A percentile compares a stretch with the other conserved stretches of the same genome.
phyloP scores from a whole-genome alignment of 139 green algal genomes.

The Tetraselmis striata region DNA sequence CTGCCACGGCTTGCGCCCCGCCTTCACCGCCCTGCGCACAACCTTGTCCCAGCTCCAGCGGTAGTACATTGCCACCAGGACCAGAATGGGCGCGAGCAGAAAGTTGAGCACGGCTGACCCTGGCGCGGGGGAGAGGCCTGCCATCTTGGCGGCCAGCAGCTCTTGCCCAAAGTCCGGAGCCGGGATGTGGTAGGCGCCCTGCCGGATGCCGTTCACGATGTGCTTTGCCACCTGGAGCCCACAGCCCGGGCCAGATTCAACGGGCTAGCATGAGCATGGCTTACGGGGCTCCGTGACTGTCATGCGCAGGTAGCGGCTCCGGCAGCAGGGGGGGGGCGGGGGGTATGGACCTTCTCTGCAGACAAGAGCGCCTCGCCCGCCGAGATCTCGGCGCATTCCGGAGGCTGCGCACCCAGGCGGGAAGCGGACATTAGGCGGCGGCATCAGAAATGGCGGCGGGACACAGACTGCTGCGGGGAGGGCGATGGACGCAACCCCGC shows the following conservation, averaged over 20 bases:
- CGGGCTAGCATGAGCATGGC: not conserved
- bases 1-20: not conserved
- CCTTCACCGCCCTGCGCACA: not conserved
- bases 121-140: slow-evolving; percentile 17
- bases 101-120: slow-evolving; percentile 1
- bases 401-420: slow-evolving; percentile 27
- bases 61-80: not conserved
- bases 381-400: slow-evolving; percentile 42
- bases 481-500: not conserved
- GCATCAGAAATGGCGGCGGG: not conserved
- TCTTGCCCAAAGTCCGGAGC: slow-evolving; percentile 44
- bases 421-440: not conserved
- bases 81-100: slow-evolving; percentile 20
- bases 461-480: not conserved
- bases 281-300: too few relatives aligned
- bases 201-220: slow-evolving; percentile 39
- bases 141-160: slow-evolving; percentile 35
- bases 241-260: not conserved
- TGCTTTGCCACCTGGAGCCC: slow-evolving; percentile 39
- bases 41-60: not conserved
- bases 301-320: too few relatives aligned
- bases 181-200: slow-evolving; percentile 48
- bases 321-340: too few relatives aligned
- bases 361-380: slow-evolving; percentile 37
- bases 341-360: slow-evolving; percentile 36